phyloP scores from a whole-genome alignment of 257 asterid genomes.

The Nicotiana benthamiana region DNA sequence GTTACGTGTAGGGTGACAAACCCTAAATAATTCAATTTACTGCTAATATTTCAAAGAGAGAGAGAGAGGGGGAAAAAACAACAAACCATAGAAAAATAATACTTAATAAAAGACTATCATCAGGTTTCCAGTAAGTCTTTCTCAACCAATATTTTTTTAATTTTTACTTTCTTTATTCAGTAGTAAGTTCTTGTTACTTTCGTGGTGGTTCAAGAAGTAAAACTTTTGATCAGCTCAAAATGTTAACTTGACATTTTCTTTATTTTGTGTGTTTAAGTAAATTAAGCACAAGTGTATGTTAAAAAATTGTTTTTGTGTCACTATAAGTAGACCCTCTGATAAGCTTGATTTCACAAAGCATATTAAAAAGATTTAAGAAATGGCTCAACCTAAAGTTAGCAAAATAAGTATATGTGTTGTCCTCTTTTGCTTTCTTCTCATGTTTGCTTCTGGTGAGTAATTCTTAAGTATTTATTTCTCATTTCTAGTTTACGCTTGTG shows the following conservation, averaged over 20 bases:
- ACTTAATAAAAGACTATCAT: not conserved
- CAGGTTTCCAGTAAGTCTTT: not conserved
- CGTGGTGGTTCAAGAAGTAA: not conserved
- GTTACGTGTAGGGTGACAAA: no score
- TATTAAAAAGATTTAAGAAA: not conserved
- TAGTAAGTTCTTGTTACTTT: not conserved
- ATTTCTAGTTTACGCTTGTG: not conserved
- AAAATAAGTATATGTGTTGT: not conserved
- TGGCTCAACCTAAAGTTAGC: constrained; percentile 15
- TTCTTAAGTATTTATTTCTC: not conserved
- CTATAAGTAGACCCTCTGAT: not conserved
- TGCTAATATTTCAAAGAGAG: no score
- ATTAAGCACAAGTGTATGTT: not conserved
- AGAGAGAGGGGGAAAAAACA: no score
- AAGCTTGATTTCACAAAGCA: not conserved
- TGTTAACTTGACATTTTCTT: not conserved
- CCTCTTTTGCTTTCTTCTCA: constrained; percentile 3
- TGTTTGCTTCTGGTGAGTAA: constrained; percentile 4
- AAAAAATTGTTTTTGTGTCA: not conserved
- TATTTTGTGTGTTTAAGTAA: not conserved
- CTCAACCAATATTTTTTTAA: no score
- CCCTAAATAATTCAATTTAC: no score
- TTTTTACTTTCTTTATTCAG: not conserved
- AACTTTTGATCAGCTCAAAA: not conserved
- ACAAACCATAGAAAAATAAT: no score